Percentiles rank a stretch among this genome's conserved stretches.
These are phyloP conservation scores for Salix caprea DNA, from an alignment of 345 rosid genomes.

Conservation along the genomic window DNA sequence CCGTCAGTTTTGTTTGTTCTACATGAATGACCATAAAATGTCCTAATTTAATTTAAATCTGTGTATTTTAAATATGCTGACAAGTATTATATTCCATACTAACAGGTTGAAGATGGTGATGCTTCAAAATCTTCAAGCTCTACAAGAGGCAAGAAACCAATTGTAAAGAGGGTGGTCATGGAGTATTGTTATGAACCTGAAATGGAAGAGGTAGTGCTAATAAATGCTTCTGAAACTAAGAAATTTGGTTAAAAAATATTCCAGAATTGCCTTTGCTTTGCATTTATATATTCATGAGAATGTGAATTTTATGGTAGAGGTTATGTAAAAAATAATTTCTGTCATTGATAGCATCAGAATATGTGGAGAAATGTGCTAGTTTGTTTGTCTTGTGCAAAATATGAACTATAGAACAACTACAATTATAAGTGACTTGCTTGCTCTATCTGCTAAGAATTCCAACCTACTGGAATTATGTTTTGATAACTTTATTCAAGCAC, in stretches of 20 bases:
- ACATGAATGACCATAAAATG: not conserved
- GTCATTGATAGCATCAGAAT: no score
- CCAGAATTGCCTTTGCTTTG: not conserved
- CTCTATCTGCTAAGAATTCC: no score
- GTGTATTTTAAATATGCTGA: not conserved
- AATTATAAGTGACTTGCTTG: no score
- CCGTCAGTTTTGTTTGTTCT: slow-evolving; percentile 2
- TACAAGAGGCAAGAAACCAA: slow-evolving; percentile 62
- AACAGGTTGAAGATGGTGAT: slow-evolving; percentile 70
- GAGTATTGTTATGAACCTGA: slow-evolving; percentile 96
- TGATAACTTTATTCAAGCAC: not conserved
- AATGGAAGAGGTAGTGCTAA: slow-evolving; percentile 83
- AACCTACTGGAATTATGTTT: no score
- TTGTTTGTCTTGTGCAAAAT: no score
- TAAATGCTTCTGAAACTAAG: not conserved
- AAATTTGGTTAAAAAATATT: not conserved
- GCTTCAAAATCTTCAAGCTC: slow-evolving; percentile 47
- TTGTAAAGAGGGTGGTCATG: slow-evolving; percentile 70
- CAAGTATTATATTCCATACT: not conserved
- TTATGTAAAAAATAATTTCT: no score
- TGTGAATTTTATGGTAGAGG: no score
- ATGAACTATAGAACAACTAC: no score
- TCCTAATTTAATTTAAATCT: not conserved
- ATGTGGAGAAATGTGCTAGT: no score
- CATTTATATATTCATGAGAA: not conserved